Conservation (phyloP, 495 filamentous ascomycete species). For the Trichocladium uniseriatum region DNA sequence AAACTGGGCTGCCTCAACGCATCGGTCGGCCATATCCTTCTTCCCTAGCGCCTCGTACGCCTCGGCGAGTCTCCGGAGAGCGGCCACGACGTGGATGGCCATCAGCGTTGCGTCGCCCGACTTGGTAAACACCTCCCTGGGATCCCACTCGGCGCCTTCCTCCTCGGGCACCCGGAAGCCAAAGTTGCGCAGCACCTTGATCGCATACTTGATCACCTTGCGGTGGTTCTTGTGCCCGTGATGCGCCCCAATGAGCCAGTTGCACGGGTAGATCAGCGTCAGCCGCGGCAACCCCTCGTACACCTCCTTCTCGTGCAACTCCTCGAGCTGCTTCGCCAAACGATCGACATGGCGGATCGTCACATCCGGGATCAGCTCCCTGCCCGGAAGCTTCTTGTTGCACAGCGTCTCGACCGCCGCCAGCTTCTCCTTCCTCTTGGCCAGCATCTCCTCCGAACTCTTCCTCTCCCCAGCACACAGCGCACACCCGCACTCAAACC, state of each 20-base stretch:
- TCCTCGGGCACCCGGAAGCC: constrained; percentile 27
- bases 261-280: constrained; percentile 33
- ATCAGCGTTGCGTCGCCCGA: constrained; percentile 23
- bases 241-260: constrained; percentile 35
- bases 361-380: constrained; percentile 21
- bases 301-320: constrained; percentile 27
- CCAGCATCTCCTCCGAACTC: constrained; percentile 8
- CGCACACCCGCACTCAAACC: constrained; percentile 40
- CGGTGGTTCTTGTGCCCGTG: constrained; percentile 28
- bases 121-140: constrained; percentile 16
- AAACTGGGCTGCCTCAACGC: constrained; percentile 25
- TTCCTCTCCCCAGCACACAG: constrained; percentile 30
- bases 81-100: constrained; percentile 33
- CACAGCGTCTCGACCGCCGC: constrained; percentile 20
- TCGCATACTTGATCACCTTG: constrained; percentile 30
- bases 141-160: constrained; percentile 21
- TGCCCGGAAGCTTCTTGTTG: constrained; percentile 15
- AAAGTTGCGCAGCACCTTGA: constrained; percentile 35
- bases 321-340: constrained; percentile 29
- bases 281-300: constrained; percentile 32
- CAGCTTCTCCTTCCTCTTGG: constrained; percentile 20
- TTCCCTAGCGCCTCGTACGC: constrained; percentile 25
- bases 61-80: constrained; percentile 30
- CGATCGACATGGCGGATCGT: constrained; percentile 25
- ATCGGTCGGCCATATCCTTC: constrained; percentile 19